These are phyloP conservation scores for Fusarium secorum DNA, from an alignment of 2,329 filamentous ascomycete genomes.

Conservation along the genomic window DNA sequence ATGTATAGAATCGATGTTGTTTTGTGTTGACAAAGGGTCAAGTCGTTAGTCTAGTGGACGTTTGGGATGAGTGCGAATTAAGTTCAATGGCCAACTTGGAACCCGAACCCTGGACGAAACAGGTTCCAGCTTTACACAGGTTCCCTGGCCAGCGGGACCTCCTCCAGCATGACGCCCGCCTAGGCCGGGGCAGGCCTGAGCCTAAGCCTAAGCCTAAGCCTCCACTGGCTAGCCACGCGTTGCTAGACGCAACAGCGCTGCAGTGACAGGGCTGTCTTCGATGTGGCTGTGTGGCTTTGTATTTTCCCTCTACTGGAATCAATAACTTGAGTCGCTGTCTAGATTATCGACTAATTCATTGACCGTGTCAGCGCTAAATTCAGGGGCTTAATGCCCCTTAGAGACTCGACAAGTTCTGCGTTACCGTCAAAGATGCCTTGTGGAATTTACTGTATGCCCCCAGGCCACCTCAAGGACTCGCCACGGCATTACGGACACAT, in stretches of 20 bases:
- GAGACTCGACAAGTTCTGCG: neutral
- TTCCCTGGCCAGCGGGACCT: conserved; percentile 6
- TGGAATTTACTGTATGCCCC: neutral
- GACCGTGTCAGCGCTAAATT: neutral
- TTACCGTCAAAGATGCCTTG: neutral
- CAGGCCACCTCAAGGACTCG: neutral
- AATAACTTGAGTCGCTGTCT: neutral
- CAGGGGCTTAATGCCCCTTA: conserved; percentile 3
- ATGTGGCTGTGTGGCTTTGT: conserved; percentile 25
- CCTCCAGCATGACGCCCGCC: conserved; percentile 26
- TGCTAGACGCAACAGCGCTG: conserved; percentile 30
- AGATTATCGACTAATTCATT: neutral
- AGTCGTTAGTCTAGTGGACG: neutral
- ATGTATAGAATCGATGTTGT: neutral
- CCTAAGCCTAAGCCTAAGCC: conserved; percentile 22
- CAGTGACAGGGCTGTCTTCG: conserved; percentile 7
- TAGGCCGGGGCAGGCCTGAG: neutral
- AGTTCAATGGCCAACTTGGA: conserved; percentile 19
- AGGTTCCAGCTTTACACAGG: conserved; percentile 30
- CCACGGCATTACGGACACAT: neutral
- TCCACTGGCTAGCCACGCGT: conserved; percentile 29
- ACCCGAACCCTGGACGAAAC: conserved; percentile 36
- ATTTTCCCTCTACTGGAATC: neutral
- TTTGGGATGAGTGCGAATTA: conserved; percentile 23
- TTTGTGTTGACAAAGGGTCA: conserved; percentile 7